These are phyloP conservation scores for Phytophthora sp. DNA, from an alignment of 352 stramenopile genomes.

Conservation along the genomic window DNA sequence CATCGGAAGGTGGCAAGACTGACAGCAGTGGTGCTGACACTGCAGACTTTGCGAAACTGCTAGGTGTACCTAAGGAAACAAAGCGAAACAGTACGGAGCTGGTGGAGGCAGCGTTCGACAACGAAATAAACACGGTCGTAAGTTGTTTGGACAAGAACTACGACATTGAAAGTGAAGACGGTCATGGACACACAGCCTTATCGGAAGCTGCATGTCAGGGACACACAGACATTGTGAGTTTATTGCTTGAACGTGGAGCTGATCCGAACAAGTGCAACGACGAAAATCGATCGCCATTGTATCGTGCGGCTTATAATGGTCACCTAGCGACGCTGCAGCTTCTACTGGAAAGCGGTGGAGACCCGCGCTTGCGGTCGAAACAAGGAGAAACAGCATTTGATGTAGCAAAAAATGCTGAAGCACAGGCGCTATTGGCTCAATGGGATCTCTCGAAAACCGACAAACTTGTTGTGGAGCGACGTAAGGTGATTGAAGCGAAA, in stretches of 20 bases:
- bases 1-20: conserved; percentile 8
- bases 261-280: conserved; percentile 91
- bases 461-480: conserved; percentile 63
- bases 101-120: conserved; percentile 91
- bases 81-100: conserved; percentile 82
- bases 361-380: conserved; percentile 73
- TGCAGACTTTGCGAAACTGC: conserved; percentile 46
- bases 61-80: conserved; percentile 64
- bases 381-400: conserved; percentile 87
- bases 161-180: conserved; percentile 87
- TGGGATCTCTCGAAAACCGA: conserved; percentile 84
- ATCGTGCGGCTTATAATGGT: conserved; percentile 88
- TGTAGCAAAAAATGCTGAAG: conserved; percentile 80
- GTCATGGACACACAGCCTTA: conserved; percentile 84
- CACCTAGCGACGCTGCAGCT: conserved; percentile 71
- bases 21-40: conserved; percentile 8
- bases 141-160: conserved; percentile 87
- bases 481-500: conserved; percentile 74
- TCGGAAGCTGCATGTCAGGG: conserved; percentile 90
- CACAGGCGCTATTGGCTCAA: conserved; percentile 56
- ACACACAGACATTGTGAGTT: conserved; percentile 65
- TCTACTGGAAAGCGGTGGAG: conserved; percentile 73
- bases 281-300: conserved; percentile 80
- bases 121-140: conserved; percentile 76
- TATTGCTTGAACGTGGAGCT: conserved; percentile 76